Evolutionary conservation across 129 eudicot species (phyloP).

Genomic region (Flaveria ramosissima): DNA sequence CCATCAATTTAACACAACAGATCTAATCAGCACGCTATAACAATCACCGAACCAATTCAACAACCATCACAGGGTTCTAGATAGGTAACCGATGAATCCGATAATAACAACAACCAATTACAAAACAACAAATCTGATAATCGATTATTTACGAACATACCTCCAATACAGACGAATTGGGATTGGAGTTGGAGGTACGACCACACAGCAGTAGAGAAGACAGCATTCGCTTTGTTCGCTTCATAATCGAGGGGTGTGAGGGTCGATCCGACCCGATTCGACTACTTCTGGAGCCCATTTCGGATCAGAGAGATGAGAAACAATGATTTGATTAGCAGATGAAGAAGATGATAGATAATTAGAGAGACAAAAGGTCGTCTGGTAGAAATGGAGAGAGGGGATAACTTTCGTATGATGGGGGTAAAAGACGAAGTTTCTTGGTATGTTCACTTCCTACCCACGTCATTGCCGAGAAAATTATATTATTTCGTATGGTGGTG

Average conservation of each 20-base stretch:
- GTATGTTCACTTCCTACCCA: conserved; percentile 18
- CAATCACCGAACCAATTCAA: not conserved
- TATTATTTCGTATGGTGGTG: too few relatives aligned
- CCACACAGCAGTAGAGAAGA: conserved; percentile 49
- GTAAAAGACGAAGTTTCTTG: not conserved
- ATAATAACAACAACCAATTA: not conserved
- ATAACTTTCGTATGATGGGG: conserved; percentile 40
- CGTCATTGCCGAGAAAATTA: too few relatives aligned
- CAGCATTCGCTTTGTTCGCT: conserved; percentile 41
- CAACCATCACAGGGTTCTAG: conserved; percentile 14
- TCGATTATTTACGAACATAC: not conserved
- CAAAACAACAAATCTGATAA: not conserved
- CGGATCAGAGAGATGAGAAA: not conserved
- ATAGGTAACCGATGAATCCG: not conserved
- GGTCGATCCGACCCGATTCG: conserved; percentile 37
- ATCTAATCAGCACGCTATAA: not conserved
- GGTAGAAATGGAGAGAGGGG: conserved; percentile 2
- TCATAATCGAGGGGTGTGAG: conserved; percentile 27
- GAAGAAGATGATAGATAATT: not conserved
- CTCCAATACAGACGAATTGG: conserved; percentile 30
- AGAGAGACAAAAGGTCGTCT: not conserved
- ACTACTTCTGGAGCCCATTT: conserved; percentile 57
- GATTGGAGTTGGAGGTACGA: conserved; percentile 39
- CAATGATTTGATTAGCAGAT: not conserved
- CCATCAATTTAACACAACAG: conserved; percentile 2